Evolutionary conservation across 108 stramenopile genomes (phyloP).

Genomic region (Chaetoceros muelleri): DNA sequence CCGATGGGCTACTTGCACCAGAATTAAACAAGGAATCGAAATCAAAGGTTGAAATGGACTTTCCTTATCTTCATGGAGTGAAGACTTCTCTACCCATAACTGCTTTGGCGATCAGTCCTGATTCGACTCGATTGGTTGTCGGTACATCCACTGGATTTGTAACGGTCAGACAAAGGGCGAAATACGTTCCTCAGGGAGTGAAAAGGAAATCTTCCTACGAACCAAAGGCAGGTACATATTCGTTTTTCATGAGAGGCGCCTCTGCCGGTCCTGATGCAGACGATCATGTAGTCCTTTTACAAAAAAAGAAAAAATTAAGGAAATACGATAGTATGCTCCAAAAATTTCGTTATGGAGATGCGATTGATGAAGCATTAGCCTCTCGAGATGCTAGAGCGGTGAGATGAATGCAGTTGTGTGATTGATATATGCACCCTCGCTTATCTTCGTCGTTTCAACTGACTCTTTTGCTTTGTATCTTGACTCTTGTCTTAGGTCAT

Average conservation of each 20-base stretch:
- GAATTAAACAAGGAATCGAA: neutral
- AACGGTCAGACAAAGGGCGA: constrained; percentile 40
- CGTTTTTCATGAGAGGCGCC: constrained; percentile 67
- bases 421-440: neutral
- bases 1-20: constrained; percentile 8
- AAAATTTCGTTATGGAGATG: constrained; percentile 85
- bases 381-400: constrained; percentile 50
- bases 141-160: constrained; percentile 59
- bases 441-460: neutral
- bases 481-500: too few relatives aligned
- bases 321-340: constrained; percentile 63
- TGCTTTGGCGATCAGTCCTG: constrained; percentile 34
- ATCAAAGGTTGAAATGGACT: constrained; percentile 13
- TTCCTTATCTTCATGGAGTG: constrained; percentile 59
- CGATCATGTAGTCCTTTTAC: constrained; percentile 44
- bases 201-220: constrained; percentile 16
- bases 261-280: constrained; percentile 47
- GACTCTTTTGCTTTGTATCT: neutral
- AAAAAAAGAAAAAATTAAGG: constrained; percentile 53
- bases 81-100: constrained; percentile 49
- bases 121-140: constrained; percentile 50
- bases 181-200: constrained; percentile 30
- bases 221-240: constrained; percentile 63
- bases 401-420: constrained; percentile 1
- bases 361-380: constrained; percentile 69